Evolutionary conservation across 2,329 filamentous ascomycete genomes (phyloP), one percentile per base, ranked within the genome.

Genomic region (Exutisphaerella laricina): DNA sequence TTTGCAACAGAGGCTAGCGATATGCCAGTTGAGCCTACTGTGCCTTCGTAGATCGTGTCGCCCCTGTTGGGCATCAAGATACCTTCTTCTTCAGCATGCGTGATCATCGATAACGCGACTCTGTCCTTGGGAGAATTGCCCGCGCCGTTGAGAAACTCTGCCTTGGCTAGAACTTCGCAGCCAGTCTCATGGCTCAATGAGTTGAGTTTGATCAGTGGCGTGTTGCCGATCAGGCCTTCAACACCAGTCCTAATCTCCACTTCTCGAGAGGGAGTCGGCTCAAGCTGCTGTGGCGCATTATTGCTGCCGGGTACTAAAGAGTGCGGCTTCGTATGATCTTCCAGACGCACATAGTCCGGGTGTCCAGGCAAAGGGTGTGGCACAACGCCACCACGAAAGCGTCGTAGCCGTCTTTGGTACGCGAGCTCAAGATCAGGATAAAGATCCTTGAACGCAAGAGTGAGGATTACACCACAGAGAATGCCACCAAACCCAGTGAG

Each of bases 41-140:
- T 98, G 53, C 92, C 92, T 70, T 98, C 92, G 66, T 97, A 98
- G 58, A 98, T 88, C 31, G 86, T 94, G 64, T 98, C 92, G 48
- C 90, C 90, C 16, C 84, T 82, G 54, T 84, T 73, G 0, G 92
- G 90, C 0, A 74, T 76, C 33, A 98, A 69, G 13, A 89, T 71
- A 2, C 88, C 88, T 36, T 77, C 69, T 48, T 79, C 75, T 71
- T 98, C 92, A 31, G 89, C 92, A 61, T 73, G 71, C 44, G 79
- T 70, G 62, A 98, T 94, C 73, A 97, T 94, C 66, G 78, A 85
- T 26, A 97, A 75, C 1, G 92, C 92, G 10, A 98, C 92, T 40
- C 92, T 80, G 66, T 98, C 92, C 66, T 98, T 98, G 29, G 92
- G 89, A 55, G 85, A 92, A 57, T 87, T 86, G 12, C 92, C 92